phyloP scores from a whole-genome alignment of 306 rosid species.

The Malus fusca region DNA sequence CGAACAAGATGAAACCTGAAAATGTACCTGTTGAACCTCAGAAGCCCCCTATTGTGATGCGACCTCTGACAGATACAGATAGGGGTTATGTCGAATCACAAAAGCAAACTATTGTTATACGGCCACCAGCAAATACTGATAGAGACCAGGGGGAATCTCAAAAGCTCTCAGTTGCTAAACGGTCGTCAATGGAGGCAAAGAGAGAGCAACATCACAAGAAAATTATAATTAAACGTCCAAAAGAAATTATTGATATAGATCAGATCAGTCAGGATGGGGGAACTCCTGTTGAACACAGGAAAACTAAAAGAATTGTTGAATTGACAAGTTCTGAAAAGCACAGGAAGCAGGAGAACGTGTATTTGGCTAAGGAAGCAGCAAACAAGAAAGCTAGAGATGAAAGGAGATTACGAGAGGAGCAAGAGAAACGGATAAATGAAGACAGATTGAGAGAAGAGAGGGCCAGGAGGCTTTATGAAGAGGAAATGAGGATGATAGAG shows the following conservation, averaged over 20 bases:
- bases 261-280: slow-evolving; percentile 59
- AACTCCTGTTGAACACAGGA: slow-evolving; percentile 49
- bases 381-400: slow-evolving; percentile 59
- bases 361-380: slow-evolving; percentile 31
- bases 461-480: slow-evolving; percentile 49
- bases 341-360: slow-evolving; percentile 43
- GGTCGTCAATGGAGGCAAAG: slow-evolving; percentile 42
- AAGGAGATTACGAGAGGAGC: slow-evolving; percentile 69
- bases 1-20: slow-evolving; percentile 60
- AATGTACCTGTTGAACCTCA: slow-evolving; percentile 53
- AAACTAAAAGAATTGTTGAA: slow-evolving; percentile 86
- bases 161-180: slow-evolving; percentile 36
- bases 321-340: slow-evolving; percentile 60
- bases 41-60: slow-evolving; percentile 53
- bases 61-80: slow-evolving; percentile 52
- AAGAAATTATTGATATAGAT: slow-evolving; percentile 64
- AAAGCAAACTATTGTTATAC: slow-evolving; percentile 36
- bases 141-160: slow-evolving; percentile 47
- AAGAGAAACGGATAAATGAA: slow-evolving; percentile 59
- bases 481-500: slow-evolving; percentile 56
- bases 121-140: slow-evolving; percentile 38
- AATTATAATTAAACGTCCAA: slow-evolving; percentile 65
- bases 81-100: slow-evolving; percentile 22
- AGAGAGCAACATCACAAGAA: slow-evolving; percentile 70
- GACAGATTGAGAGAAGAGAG: slow-evolving; percentile 53